Conservation (phyloP, 1,139 yeast species). For the Blastobotrys capitulatus region DNA sequence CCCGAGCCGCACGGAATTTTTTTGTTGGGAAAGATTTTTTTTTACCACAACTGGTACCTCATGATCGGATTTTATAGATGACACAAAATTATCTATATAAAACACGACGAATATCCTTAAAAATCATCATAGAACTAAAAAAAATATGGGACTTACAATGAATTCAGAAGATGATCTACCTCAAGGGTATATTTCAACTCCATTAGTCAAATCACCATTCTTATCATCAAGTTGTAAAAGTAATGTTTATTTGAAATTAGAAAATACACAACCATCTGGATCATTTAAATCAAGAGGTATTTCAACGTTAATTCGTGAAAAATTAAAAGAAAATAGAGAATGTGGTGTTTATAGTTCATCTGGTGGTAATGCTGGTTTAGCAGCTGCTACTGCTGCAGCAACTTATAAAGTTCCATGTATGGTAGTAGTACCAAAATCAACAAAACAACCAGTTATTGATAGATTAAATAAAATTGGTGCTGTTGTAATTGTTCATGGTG, state of each 20-base stretch:
- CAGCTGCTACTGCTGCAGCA: conserved; percentile 59
- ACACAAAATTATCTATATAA: no score
- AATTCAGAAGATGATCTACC: not conserved
- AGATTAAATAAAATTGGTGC: conserved; percentile 48
- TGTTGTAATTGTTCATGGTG: conserved; percentile 48
- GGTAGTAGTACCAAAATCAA: conserved; percentile 55
- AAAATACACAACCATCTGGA: conserved; percentile 65
- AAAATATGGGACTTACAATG: not conserved
- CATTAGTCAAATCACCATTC: conserved; percentile 26
- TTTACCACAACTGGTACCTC: no score
- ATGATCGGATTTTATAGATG: no score
- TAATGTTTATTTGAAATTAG: conserved; percentile 53
- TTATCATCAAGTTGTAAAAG: conserved; percentile 37
- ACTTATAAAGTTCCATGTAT: conserved; percentile 48
- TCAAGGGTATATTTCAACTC: conserved; percentile 22
- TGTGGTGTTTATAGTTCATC: conserved; percentile 59
- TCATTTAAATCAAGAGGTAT: conserved; percentile 68
- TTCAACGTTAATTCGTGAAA: conserved; percentile 35
- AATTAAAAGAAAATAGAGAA: conserved; percentile 18
- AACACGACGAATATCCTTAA: no score
- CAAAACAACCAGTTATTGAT: conserved; percentile 39
- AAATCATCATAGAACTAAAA: no score
- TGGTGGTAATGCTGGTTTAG: conserved; percentile 78
- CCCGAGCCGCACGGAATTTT: no score
- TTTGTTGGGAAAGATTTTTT: no score